These are phyloP conservation scores for Hebeloma cylindrosporum DNA, from an alignment of 768 basidiomycete species.

Conservation along the genomic window DNA sequence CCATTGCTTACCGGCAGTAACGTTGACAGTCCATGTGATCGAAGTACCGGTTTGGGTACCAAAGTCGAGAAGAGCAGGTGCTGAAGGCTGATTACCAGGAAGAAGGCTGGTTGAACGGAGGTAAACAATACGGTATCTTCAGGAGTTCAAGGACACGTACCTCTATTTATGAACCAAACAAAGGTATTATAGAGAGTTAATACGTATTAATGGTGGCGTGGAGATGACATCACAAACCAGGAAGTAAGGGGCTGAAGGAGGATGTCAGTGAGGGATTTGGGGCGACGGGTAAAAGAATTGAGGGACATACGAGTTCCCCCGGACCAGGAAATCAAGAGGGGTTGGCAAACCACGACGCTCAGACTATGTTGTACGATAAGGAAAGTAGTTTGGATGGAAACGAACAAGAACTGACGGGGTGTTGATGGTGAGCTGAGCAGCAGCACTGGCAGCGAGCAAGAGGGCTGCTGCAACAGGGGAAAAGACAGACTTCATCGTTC, in stretches of 20 bases:
- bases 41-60: slow-evolving; percentile 37
- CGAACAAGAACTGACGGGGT: slow-evolving; percentile 60
- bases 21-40: slow-evolving; percentile 57
- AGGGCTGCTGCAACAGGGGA: slow-evolving; percentile 39
- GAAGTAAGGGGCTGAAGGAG: slow-evolving; percentile 54
- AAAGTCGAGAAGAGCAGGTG: slow-evolving; percentile 47
- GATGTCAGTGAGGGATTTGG: slow-evolving; percentile 11
- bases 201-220: background rate
- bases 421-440: slow-evolving; percentile 58
- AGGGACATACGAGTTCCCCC: slow-evolving; percentile 53
- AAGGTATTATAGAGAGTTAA: slow-evolving; percentile 2
- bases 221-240: slow-evolving; percentile 48
- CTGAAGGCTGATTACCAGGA: slow-evolving; percentile 47
- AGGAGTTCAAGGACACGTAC: slow-evolving; percentile 23
- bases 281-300: background rate
- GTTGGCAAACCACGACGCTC: slow-evolving; percentile 56
- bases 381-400: background rate
- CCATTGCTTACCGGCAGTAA: slow-evolving; percentile 39
- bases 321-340: slow-evolving; percentile 52
- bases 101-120: slow-evolving; percentile 52
- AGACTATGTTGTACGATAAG: slow-evolving; percentile 32
- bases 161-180: slow-evolving; percentile 35
- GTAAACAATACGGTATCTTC: background rate
- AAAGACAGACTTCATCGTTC: slow-evolving; percentile 50
- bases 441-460: slow-evolving; percentile 40